A percentile compares a stretch with the other conserved stretches of the same genome.
Evolutionary conservation across 148 eudicot species (phyloP).

Genomic region (Cornus controversa): DNA sequence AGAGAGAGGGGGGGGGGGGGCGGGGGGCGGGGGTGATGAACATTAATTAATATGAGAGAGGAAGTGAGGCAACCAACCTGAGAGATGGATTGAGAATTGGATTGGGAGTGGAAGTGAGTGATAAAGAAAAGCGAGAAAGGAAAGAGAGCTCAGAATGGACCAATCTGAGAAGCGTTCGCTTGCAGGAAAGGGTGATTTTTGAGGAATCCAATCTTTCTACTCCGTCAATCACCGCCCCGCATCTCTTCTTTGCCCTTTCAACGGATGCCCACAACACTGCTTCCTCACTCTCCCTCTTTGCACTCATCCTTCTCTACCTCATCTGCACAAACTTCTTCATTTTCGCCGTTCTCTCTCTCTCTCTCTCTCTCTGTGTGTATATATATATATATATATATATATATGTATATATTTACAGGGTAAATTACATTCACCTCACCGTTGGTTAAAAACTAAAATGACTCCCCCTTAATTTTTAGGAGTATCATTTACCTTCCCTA

Average conservation of each 20-base stretch:
- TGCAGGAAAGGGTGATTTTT: conserved; percentile 45
- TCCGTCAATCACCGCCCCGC: conserved; percentile 38
- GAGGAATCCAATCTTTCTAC: conserved; percentile 30
- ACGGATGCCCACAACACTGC: not conserved
- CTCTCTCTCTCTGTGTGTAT: too few species aligned
- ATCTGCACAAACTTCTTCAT: too few species aligned
- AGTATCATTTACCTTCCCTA: too few species aligned
- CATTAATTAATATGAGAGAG: too few species aligned
- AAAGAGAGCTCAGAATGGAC: conserved; percentile 68
- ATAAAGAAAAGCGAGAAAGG: conserved; percentile 44
- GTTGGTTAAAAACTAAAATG: too few species aligned
- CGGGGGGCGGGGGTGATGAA: too few species aligned
- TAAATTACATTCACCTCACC: too few species aligned
- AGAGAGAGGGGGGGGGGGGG: too few species aligned
- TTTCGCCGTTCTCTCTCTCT: not conserved
- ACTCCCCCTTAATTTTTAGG: too few species aligned
- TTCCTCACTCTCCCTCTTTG: not conserved
- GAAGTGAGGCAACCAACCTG: conserved; percentile 31
- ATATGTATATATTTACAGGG: too few species aligned
- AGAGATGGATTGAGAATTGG: conserved; percentile 15
- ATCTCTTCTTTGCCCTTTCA: conserved; percentile 38
- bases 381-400: too few species aligned
- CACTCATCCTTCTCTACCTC: conserved; percentile 13
- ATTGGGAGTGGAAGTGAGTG: conserved; percentile 16
- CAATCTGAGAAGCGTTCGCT: conserved; percentile 55